These are phyloP conservation scores for Schizophyllum commune DNA, from an alignment of 1,284 basidiomycete species.

Conservation along the genomic window DNA sequence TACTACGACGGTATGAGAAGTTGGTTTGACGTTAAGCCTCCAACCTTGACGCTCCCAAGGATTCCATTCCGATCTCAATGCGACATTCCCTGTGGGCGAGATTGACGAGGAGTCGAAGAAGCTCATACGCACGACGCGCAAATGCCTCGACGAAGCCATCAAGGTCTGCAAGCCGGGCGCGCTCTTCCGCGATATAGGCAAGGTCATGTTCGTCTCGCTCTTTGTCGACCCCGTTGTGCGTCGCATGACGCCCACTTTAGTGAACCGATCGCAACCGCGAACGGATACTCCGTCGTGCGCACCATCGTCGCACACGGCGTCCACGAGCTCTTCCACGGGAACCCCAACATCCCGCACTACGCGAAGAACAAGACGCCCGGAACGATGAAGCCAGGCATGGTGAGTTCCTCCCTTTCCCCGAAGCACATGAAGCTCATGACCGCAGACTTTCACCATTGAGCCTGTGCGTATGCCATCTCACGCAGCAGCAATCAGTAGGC, in stretches of 20 bases:
- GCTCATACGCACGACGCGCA: slow-evolving; percentile 73
- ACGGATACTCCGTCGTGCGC: slow-evolving; percentile 78
- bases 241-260: slow-evolving; percentile 24
- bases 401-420: slow-evolving; percentile 22
- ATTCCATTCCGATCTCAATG: slow-evolving; percentile 88
- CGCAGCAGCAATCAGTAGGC: slow-evolving; percentile 2
- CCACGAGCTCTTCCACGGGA: slow-evolving; percentile 73
- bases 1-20: background rate
- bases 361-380: slow-evolving; percentile 82
- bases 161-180: slow-evolving; percentile 85
- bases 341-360: slow-evolving; percentile 75
- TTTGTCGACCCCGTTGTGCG: background rate
- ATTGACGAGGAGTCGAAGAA: slow-evolving; percentile 76
- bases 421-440: background rate
- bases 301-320: slow-evolving; percentile 90
- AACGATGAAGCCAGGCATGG: slow-evolving; percentile 81
- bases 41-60: slow-evolving; percentile 32
- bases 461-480: slow-evolving; percentile 40
- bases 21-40: background rate
- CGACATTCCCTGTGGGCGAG: slow-evolving; percentile 81
- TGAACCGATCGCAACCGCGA: slow-evolving; percentile 74
- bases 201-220: slow-evolving; percentile 54
- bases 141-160: slow-evolving; percentile 81
- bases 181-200: slow-evolving; percentile 76
- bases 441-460: slow-evolving; percentile 66